Percentiles rank a stretch among this genome's conserved stretches.
Conservation (phyloP, 78 protist genomes). For the Dictyostelium purpureum region DNA sequence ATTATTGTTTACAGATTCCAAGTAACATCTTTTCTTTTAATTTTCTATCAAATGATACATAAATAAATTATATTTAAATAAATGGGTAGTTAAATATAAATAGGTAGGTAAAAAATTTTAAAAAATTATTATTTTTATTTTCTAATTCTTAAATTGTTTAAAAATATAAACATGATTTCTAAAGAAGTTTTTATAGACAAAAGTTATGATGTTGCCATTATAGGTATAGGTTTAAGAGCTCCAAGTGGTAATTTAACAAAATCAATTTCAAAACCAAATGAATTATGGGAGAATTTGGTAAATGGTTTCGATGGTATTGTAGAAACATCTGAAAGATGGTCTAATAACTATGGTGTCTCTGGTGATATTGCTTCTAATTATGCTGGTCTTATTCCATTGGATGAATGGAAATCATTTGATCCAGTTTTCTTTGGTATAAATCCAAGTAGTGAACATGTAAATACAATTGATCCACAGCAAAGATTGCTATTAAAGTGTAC, state of each 20-base stretch:
- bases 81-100: too few species aligned
- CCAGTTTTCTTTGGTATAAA: slow-evolving; percentile 58
- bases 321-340: slow-evolving; percentile 59
- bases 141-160: too few species aligned
- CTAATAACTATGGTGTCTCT: slow-evolving; percentile 15
- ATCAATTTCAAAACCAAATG: slow-evolving; percentile 43
- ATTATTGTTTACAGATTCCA: too few species aligned
- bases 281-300: slow-evolving; percentile 56
- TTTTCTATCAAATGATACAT: too few species aligned
- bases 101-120: too few species aligned
- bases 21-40: too few species aligned
- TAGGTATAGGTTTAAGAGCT: slow-evolving; percentile 82
- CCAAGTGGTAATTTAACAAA: slow-evolving; percentile 77
- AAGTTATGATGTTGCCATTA: slow-evolving; percentile 69
- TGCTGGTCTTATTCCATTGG: slow-evolving; percentile 44
- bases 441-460: slow-evolving; percentile 78
- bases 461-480: slow-evolving; percentile 89
- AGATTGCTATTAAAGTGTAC: slow-evolving; percentile 62
- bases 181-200: too few species aligned
- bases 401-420: slow-evolving; percentile 73
- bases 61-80: too few species aligned
- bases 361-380: slow-evolving; percentile 16
- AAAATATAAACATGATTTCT: too few species aligned
- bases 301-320: slow-evolving; percentile 53
- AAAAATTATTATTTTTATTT: too few species aligned